These are phyloP conservation scores for Boeremia exigua DNA, from an alignment of 2,329 filamentous ascomycete species.

Conservation along the genomic window DNA sequence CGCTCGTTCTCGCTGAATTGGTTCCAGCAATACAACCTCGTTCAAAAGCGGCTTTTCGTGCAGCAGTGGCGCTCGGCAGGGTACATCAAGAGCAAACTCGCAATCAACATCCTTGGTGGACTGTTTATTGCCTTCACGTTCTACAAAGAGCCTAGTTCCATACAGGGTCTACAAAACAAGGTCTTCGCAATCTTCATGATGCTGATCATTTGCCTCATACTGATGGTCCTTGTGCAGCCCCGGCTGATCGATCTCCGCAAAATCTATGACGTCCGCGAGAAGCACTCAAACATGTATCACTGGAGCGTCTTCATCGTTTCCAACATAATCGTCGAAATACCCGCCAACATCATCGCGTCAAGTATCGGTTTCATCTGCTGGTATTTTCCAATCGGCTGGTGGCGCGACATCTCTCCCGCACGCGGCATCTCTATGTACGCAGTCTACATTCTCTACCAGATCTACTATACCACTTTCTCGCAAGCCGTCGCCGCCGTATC, in stretches of 20 bases:
- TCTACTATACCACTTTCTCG: constrained; percentile 75
- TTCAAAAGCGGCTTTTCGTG: neutral
- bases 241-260: constrained; percentile 72
- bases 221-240: constrained; percentile 59
- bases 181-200: constrained; percentile 83
- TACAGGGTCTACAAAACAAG: constrained; percentile 80
- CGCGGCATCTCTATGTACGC: constrained; percentile 79
- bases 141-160: constrained; percentile 69
- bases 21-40: neutral
- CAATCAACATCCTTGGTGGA: constrained; percentile 61
- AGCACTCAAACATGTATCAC: constrained; percentile 78
- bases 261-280: constrained; percentile 78
- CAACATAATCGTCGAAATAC: constrained; percentile 80
- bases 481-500: neutral
- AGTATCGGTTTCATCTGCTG: constrained; percentile 75
- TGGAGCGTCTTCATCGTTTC: constrained; percentile 82
- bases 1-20: constrained; percentile 23
- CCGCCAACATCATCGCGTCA: constrained; percentile 75
- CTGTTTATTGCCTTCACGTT: constrained; percentile 82
- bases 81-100: constrained; percentile 81
- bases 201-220: constrained; percentile 38
- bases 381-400: constrained; percentile 79
- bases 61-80: constrained; percentile 81
- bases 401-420: constrained; percentile 67
- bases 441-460: constrained; percentile 70